These are phyloP conservation scores for Boletus semigastroideus DNA, from an alignment of 1,284 basidiomycete species.

Conservation along the genomic window DNA sequence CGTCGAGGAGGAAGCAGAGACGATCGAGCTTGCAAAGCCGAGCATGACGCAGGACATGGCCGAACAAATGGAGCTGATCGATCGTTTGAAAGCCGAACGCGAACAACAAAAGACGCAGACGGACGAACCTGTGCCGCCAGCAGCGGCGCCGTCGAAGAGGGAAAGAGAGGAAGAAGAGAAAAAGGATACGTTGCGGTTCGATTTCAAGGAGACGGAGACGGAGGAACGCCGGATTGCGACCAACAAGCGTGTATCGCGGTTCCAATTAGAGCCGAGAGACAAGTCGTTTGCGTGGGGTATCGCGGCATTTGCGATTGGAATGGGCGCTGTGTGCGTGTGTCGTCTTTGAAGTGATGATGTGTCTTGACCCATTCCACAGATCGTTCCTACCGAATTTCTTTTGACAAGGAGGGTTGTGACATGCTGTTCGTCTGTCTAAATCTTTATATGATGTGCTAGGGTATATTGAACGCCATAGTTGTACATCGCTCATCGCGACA, in stretches of 20 bases:
- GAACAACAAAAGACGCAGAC: slow-evolving; percentile 13
- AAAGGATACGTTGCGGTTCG: slow-evolving; percentile 45
- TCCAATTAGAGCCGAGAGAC: slow-evolving; percentile 57
- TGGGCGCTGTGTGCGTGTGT: slow-evolving; percentile 62
- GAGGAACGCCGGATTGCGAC: slow-evolving; percentile 61
- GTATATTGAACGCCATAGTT: slow-evolving; percentile 22
- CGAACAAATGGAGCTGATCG: slow-evolving; percentile 72
- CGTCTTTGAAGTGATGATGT: neutral
- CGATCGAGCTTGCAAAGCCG: slow-evolving; percentile 54
- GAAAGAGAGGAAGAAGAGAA: slow-evolving; percentile 48
- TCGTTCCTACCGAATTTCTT: slow-evolving; percentile 47
- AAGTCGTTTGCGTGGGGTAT: slow-evolving; percentile 75
- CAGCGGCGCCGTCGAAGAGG: slow-evolving; percentile 43
- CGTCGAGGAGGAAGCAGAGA: slow-evolving; percentile 55
- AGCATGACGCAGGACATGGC: slow-evolving; percentile 65
- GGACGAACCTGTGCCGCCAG: slow-evolving; percentile 23
- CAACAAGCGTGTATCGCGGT: slow-evolving; percentile 56
- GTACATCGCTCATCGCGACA: slow-evolving; percentile 25
- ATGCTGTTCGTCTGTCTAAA: slow-evolving; percentile 11
- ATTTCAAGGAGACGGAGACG: slow-evolving; percentile 62
- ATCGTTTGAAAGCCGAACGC: slow-evolving; percentile 58
- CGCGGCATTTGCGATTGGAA: slow-evolving; percentile 69
- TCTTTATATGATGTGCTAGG: slow-evolving; percentile 14
- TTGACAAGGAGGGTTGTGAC: slow-evolving; percentile 21
- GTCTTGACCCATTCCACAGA: slow-evolving; percentile 12